Percentiles rank a stretch among this genome's conserved stretches.
Conservation (phyloP, 441 rosid species). For the Pelargonium australe region DNA sequence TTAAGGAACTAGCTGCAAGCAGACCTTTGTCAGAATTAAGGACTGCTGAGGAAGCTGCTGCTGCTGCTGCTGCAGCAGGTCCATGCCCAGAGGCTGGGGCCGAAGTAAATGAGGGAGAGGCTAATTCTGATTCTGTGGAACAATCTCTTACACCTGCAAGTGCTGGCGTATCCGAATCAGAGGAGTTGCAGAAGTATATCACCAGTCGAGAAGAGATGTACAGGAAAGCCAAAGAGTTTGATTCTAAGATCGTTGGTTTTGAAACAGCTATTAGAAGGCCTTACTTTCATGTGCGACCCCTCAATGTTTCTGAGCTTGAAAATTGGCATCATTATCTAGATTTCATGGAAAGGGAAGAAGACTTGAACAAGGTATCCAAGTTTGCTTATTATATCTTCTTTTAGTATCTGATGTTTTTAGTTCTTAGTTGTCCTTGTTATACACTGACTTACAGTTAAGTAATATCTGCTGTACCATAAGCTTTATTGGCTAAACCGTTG, state of each 20-base stretch:
- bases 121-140: slow-evolving; percentile 47
- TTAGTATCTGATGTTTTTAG: slow-evolving; percentile 37
- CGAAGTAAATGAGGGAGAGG: slow-evolving; percentile 49
- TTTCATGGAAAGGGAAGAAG: slow-evolving; percentile 72
- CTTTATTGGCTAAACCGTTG: slow-evolving; percentile 96
- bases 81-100: slow-evolving; percentile 37
- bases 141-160: slow-evolving; percentile 49
- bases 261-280: slow-evolving; percentile 94
- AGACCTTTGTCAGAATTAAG: slow-evolving; percentile 73
- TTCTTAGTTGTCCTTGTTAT: slow-evolving; percentile 52
- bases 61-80: slow-evolving; percentile 27
- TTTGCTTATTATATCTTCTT: slow-evolving; percentile 30
- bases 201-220: slow-evolving; percentile 78
- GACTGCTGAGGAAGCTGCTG: slow-evolving; percentile 61
- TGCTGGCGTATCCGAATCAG: slow-evolving; percentile 72
- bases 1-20: slow-evolving; percentile 74
- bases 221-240: slow-evolving; percentile 89
- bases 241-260: slow-evolving; percentile 80
- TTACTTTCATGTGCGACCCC: slow-evolving; percentile 91
- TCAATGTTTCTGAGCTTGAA: slow-evolving; percentile 82
- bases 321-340: slow-evolving; percentile 92
- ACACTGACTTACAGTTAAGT: slow-evolving; percentile 80
- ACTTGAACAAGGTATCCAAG: slow-evolving; percentile 79
- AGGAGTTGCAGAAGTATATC: slow-evolving; percentile 89
- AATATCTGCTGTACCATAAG: slow-evolving; percentile 90